Base-by-base conservation (phyloP, 108 stramenopile genomes). In the Nannochloropsis oceanica region DNA sequence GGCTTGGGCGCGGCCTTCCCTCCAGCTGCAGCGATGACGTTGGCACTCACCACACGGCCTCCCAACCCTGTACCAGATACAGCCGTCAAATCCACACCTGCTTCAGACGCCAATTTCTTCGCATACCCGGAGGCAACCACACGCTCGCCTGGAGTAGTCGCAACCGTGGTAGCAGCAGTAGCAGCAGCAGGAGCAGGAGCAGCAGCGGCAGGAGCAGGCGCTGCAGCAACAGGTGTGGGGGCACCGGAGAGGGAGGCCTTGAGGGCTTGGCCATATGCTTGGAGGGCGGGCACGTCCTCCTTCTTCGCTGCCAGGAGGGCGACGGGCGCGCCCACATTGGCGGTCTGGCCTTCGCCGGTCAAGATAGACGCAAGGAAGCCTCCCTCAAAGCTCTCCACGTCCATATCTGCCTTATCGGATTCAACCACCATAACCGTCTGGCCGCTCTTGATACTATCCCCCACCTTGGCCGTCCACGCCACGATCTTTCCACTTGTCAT, bases 371-470 rank as follows among this genome's bases (percentile, higher is more conserved):
- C 96, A 83, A 98, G 86, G 93, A 93, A 95, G 20, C 97, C 97
- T 89, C 96, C 90, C 84, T 90, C 91, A 81, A 97, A 98, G 7
- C 96, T 94, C 85, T 98, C 97, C 11, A 97, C 95, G 87, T 98
- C 97, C 97, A 98, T 98, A 87, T 98, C 97, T 20, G 97, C 97
- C 92, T 98, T 98, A 91, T 98, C 97, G 81, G 93, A 94, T 91
- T 97, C 97, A 13, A 97, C 96, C 44, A 97, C 96, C 94, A 99
- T 95, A 85, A 97, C 93, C 20, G 96, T 94, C 86, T 99, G 97
- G 8, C 96, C 96, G 12, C 94, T 93, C 81, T 93, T 90, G 44
- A 99, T 93, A 42, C 93, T 87, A 85, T 97, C 97, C 79, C 97
- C 97, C 80, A 95, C 94, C 13, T 89, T 90, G 89, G 96, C 96